A percentile compares a stretch with the other conserved stretches of the same genome.
phyloP scores from a whole-genome alignment of 768 basidiomycete species.

The Boletus fagicola region DNA sequence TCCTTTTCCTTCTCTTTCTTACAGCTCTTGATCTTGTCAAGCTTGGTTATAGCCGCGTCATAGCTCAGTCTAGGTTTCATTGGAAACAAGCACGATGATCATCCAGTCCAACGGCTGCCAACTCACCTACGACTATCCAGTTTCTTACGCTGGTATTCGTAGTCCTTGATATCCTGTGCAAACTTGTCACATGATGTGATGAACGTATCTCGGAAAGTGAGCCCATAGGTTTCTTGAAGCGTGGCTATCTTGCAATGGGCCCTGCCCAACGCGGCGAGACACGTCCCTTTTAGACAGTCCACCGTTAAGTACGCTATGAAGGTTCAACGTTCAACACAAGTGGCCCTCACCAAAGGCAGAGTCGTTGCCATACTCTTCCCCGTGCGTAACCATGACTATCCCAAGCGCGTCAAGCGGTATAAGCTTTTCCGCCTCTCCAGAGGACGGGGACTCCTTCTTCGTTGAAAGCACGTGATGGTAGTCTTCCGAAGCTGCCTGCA shows the following conservation, averaged over 20 bases:
- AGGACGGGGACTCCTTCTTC: conserved; percentile 64
- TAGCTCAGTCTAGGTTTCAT: conserved; percentile 56
- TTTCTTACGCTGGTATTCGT: conserved; percentile 78
- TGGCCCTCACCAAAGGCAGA: conserved; percentile 60
- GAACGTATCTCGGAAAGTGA: conserved; percentile 73
- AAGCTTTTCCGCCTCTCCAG: conserved; percentile 66
- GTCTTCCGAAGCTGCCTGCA: conserved; percentile 66
- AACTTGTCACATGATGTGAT: conserved; percentile 63
- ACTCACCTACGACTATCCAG: conserved; percentile 77
- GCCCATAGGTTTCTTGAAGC: conserved; percentile 77
- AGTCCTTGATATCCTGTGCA: conserved; percentile 78
- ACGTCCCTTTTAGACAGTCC: conserved; percentile 49
- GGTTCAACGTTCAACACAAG: conserved; percentile 5
- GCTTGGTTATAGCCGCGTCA: conserved; percentile 71
- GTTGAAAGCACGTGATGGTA: conserved; percentile 73
- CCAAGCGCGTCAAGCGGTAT: conserved; percentile 77
- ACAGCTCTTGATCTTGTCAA: conserved; percentile 59
- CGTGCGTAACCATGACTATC: conserved; percentile 82
- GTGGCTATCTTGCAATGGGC: conserved; percentile 84
- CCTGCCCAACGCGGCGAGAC: conserved; percentile 71
- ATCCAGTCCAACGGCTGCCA: neutral
- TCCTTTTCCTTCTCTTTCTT: conserved; percentile 87
- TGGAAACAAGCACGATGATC: neutral
- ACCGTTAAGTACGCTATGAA: neutral
- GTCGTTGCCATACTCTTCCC: conserved; percentile 76